These are phyloP conservation scores for Boletales sp. DNA, from an alignment of 768 basidiomycete species.

Conservation along the genomic window DNA sequence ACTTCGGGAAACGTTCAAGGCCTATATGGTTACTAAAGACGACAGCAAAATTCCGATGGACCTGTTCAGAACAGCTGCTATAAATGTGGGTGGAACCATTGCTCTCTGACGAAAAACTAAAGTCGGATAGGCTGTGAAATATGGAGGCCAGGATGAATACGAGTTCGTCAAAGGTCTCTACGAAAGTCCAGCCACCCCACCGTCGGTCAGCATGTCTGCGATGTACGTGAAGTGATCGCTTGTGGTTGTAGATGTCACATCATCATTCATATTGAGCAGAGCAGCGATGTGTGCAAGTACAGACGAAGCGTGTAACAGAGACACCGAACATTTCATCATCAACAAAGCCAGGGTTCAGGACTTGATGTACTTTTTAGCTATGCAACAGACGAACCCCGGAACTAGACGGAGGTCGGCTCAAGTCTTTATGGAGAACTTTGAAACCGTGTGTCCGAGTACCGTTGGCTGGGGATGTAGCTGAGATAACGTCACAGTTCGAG, in stretches of 20 bases:
- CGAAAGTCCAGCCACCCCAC: slow-evolving; percentile 70
- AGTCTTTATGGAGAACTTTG: slow-evolving; percentile 71
- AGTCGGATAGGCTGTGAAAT: slow-evolving; percentile 54
- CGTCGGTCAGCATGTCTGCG: slow-evolving; percentile 59
- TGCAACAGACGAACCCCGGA: slow-evolving; percentile 52
- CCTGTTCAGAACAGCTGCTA: slow-evolving; percentile 56
- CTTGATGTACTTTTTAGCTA: slow-evolving; percentile 58
- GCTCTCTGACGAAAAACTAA: background rate
- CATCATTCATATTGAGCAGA: slow-evolving; percentile 33
- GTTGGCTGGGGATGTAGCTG: background rate
- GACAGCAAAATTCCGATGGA: slow-evolving; percentile 79
- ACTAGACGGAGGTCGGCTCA: slow-evolving; percentile 51
- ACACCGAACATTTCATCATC: slow-evolving; percentile 61
- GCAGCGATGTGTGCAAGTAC: slow-evolving; percentile 59
- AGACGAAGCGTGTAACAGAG: slow-evolving; percentile 53
- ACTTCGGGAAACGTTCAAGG: slow-evolving; percentile 64
- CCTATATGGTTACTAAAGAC: slow-evolving; percentile 69
- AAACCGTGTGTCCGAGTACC: slow-evolving; percentile 40
- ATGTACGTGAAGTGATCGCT: slow-evolving; percentile 43
- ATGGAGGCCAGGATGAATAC: slow-evolving; percentile 74
- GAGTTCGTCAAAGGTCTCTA: slow-evolving; percentile 66
- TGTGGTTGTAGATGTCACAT: background rate
- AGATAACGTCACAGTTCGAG: slow-evolving; percentile 41
- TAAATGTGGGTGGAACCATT: slow-evolving; percentile 39
- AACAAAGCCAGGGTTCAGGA: slow-evolving; percentile 58